A percentile compares a stretch with the other conserved stretches of the same genome.
Evolutionary conservation across 495 filamentous ascomycete species (phyloP).

Genomic region (Daldinia childiae): DNA sequence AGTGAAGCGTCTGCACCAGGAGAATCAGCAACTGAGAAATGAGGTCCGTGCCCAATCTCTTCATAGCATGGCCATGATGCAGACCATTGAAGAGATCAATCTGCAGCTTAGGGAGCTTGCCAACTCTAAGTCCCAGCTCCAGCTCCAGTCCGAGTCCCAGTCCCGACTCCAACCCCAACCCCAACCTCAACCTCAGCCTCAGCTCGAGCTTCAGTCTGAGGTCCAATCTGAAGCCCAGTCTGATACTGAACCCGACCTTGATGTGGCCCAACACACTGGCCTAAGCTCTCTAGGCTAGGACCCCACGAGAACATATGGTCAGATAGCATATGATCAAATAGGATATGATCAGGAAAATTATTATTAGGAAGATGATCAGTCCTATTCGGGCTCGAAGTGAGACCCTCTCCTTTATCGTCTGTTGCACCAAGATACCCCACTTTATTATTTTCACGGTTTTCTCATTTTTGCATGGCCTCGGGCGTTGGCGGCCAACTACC

Average conservation of each 20-base stretch:
- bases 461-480: background rate
- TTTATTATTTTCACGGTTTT: background rate
- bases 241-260: no score
- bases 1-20: conserved; percentile 54
- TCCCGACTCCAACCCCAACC: background rate
- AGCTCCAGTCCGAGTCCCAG: background rate
- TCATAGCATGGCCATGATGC: conserved; percentile 35
- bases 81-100: conserved; percentile 14
- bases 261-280: background rate
- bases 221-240: background rate
- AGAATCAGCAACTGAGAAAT: conserved; percentile 58
- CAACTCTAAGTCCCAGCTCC: background rate
- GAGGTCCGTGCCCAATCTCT: conserved; percentile 27
- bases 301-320: background rate
- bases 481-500: background rate
- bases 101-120: background rate
- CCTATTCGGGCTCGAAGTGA: background rate
- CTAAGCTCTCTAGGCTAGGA: background rate
- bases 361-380: background rate
- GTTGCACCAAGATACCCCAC: conserved; percentile 4
- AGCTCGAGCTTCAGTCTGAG: background rate
- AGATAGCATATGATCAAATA: background rate
- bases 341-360: background rate
- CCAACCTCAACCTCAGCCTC: background rate
- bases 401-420: background rate